phyloP scores from a whole-genome alignment of 2,329 filamentous ascomycete genomes.

The Mariannaea sp. region DNA sequence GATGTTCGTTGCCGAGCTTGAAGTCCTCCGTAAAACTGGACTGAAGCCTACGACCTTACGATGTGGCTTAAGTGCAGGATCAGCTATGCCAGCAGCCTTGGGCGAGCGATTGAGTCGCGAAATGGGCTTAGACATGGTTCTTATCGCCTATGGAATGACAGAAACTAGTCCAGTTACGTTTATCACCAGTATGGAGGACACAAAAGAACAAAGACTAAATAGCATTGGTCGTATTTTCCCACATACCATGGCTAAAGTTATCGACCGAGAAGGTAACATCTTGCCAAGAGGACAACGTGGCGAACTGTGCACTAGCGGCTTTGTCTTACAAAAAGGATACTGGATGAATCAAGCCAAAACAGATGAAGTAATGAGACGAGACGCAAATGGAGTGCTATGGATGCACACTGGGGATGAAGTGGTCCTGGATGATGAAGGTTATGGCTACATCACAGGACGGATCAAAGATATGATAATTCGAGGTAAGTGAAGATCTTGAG shows the following conservation, averaged over 20 bases:
- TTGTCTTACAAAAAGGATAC: constrained; percentile 13
- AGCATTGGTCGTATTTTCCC: constrained; percentile 15
- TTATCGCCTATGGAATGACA: constrained; percentile 18
- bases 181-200: constrained; percentile 11
- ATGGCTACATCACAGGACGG: constrained; percentile 77
- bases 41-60: constrained; percentile 2
- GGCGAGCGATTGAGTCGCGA: background rate
- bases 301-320: constrained; percentile 12
- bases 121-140: constrained; percentile 1
- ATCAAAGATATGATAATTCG: constrained; percentile 90
- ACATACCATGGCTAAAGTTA: constrained; percentile 12
- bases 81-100: constrained; percentile 3
- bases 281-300: constrained; percentile 1
- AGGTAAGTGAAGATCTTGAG: constrained; percentile 50
- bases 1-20: constrained; percentile 16
- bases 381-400: constrained; percentile 53
- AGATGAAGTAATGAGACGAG: constrained; percentile 6
- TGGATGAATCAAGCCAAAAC: constrained; percentile 5
- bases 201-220: constrained; percentile 6
- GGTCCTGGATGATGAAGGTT: constrained; percentile 74
- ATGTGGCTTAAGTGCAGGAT: constrained; percentile 4
- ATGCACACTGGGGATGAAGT: constrained; percentile 88
- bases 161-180: constrained; percentile 22
- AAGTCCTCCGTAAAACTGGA: constrained; percentile 3
- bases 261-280: constrained; percentile 4